These are phyloP conservation scores for Paecilomyces niveus DNA, from an alignment of 2,329 filamentous ascomycete species.

Conservation along the genomic window DNA sequence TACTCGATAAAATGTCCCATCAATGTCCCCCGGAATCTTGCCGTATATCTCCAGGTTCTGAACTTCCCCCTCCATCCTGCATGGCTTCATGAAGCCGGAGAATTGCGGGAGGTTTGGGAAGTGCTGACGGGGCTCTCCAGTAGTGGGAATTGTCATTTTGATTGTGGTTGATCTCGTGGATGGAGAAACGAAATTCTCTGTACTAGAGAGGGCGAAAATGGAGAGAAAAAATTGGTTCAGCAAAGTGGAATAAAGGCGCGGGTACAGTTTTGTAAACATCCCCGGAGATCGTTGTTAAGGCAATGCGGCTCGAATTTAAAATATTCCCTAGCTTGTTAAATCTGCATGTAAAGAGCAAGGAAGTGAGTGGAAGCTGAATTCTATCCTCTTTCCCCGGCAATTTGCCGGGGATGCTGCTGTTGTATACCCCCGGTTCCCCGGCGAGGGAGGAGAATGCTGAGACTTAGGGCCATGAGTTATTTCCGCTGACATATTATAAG, in stretches of 20 bases:
- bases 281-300: too few species aligned
- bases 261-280: too few species aligned
- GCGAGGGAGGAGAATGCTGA: too few species aligned
- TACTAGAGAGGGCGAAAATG: background rate
- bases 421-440: too few species aligned
- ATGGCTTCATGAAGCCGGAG: slow-evolving; percentile 24
- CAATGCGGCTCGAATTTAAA: too few species aligned
- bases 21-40: slow-evolving; percentile 38
- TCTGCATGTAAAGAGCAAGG: too few species aligned
- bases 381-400: too few species aligned
- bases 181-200: background rate
- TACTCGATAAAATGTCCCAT: slow-evolving; percentile 44
- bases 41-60: slow-evolving; percentile 37
- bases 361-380: too few species aligned
- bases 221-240: background rate
- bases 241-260: background rate
- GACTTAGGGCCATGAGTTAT: too few species aligned
- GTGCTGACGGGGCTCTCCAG: background rate
- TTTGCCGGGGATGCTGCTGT: too few species aligned
- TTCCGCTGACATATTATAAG: too few species aligned
- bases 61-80: slow-evolving; percentile 36
- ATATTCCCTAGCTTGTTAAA: too few species aligned
- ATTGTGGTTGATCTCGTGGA: background rate
- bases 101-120: slow-evolving; percentile 13
- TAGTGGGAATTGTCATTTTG: background rate